phyloP scores from a whole-genome alignment of 345 rosid species.

The Syzygium oleosum region DNA sequence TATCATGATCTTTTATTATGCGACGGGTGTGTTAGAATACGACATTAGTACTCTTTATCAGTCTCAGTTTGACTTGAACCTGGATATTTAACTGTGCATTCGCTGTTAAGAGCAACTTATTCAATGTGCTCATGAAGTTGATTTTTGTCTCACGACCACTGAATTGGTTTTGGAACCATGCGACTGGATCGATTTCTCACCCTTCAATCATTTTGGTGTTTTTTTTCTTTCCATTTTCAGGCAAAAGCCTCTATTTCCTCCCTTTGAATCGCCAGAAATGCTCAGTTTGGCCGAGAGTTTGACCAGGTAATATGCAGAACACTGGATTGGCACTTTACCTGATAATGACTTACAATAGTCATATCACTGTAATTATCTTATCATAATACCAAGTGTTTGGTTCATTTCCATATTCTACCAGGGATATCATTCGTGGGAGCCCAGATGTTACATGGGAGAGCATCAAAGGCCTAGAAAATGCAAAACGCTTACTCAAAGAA shows the following conservation, averaged over 20 bases:
- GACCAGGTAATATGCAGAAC: slow-evolving; percentile 44
- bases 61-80: neutral
- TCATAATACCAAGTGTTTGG: neutral
- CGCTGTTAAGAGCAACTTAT: neutral
- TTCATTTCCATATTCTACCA: slow-evolving; percentile 8
- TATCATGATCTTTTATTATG: neutral
- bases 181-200: neutral
- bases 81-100: neutral
- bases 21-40: neutral
- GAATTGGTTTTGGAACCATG: neutral
- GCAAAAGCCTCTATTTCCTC: slow-evolving; percentile 75
- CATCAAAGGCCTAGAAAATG: slow-evolving; percentile 84
- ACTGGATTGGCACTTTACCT: neutral
- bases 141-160: neutral
- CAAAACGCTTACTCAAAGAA: slow-evolving; percentile 87
- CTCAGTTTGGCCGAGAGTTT: slow-evolving; percentile 83
- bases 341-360: neutral
- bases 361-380: neutral
- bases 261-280: slow-evolving; percentile 81
- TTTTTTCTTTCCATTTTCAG: slow-evolving; percentile 25
- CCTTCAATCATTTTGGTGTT: neutral
- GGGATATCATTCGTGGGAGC: slow-evolving; percentile 93
- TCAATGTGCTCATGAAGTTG: neutral
- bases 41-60: neutral
- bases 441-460: slow-evolving; percentile 96